Conservation (phyloP, 495 filamentous ascomycete species). For the Penicillium samsonianum region DNA sequence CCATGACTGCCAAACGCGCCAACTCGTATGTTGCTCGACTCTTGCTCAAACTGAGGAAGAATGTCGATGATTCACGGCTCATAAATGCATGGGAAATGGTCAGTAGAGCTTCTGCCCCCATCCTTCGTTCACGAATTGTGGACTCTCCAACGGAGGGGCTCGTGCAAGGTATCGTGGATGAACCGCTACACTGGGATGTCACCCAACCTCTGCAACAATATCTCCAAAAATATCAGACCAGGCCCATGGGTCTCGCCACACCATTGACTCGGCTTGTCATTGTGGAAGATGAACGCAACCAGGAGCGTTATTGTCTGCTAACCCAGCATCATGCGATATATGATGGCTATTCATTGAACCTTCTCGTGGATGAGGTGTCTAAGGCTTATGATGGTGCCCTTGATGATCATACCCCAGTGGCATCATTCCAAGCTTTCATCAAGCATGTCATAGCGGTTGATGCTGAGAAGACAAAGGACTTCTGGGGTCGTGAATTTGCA, state of each 20-base stretch:
- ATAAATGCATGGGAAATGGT: background rate
- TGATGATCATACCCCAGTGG: background rate
- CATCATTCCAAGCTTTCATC: background rate
- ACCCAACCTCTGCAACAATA: background rate
- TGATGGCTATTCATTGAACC: background rate
- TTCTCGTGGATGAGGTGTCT: background rate
- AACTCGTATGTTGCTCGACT: background rate
- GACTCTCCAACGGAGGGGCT: background rate
- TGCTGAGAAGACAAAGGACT: background rate
- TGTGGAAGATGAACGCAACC: background rate
- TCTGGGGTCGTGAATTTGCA: too few species aligned
- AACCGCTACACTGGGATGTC: background rate
- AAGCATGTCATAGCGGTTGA: background rate
- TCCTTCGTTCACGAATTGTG: background rate
- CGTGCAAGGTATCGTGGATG: background rate
- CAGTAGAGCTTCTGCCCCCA: background rate
- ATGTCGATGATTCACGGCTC: background rate
- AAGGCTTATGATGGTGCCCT: background rate
- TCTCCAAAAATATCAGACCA: background rate
- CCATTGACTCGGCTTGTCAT: background rate
- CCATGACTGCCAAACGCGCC: background rate
- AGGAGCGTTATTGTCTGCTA: background rate
- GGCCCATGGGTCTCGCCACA: background rate
- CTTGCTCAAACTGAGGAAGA: background rate
- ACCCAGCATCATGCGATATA: conserved; percentile 5